Evolutionary conservation across 1,284 basidiomycete genomes (phyloP).

Genomic region (Ustanciosporium gigantosporum): DNA sequence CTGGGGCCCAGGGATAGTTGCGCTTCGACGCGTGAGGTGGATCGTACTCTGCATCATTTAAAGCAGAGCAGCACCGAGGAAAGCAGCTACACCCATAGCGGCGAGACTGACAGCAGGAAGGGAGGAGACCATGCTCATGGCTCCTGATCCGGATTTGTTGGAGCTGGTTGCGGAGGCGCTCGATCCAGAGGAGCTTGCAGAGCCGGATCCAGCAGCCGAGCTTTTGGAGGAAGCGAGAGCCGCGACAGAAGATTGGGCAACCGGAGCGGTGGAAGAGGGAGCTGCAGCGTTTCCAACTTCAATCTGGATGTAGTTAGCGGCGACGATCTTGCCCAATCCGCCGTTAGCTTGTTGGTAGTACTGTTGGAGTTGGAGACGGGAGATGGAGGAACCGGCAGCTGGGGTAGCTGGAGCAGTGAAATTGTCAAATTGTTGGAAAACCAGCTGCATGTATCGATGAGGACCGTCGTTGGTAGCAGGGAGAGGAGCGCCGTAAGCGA

Average conservation of each 20-base stretch:
- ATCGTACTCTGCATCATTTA: too few species aligned
- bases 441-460: conserved; percentile 50
- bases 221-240: conserved; percentile 32
- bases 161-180: conserved; percentile 9
- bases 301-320: conserved; percentile 48
- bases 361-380: conserved; percentile 13
- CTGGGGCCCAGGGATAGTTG: too few species aligned
- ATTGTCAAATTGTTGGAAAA: conserved; percentile 43
- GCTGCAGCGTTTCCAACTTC: conserved; percentile 28
- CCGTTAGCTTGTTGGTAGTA: conserved; percentile 42
- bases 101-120: conserved; percentile 1
- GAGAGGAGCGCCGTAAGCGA: conserved; percentile 35
- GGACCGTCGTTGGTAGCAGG: conserved; percentile 40
- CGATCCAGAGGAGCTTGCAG: conserved; percentile 1
- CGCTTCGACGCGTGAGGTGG: too few species aligned
- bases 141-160: too few species aligned
- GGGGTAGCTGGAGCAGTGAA: conserved; percentile 35
- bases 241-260: conserved; percentile 20
- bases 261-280: conserved; percentile 25
- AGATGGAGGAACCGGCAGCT: conserved; percentile 19
- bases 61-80: conserved; percentile 28
- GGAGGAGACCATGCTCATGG: too few species aligned
- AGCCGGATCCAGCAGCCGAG: conserved; percentile 10
- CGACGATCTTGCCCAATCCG: conserved; percentile 43
- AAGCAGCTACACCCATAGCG: conserved; percentile 23